Evolutionary conservation across 1,284 basidiomycete genomes (phyloP).

Genomic region (Cutaneotrichosporon dermatis): DNA sequence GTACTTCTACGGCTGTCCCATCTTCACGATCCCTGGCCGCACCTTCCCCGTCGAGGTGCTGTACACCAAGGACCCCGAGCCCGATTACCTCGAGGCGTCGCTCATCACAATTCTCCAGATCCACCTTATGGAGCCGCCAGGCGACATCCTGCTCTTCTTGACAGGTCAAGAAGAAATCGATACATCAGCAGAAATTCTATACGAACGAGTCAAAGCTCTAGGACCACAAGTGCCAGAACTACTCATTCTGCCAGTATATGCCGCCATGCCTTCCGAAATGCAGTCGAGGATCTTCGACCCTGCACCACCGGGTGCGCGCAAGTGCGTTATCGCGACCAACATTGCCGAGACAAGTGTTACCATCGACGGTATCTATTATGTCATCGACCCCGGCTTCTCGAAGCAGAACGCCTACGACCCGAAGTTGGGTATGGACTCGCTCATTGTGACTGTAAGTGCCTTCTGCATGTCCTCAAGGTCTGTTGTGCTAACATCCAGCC

Average conservation of each 20-base stretch:
- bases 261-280: constrained; percentile 93
- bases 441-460: constrained; percentile 69
- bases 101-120: constrained; percentile 99
- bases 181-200: constrained; percentile 92
- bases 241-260: constrained; percentile 94
- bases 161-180: constrained; percentile 99
- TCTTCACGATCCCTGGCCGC: constrained; percentile 98
- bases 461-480: no score
- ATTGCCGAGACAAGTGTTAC: constrained; percentile 98
- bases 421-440: constrained; percentile 93
- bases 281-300: constrained; percentile 97
- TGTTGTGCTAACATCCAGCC: constrained; percentile 50
- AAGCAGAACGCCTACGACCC: constrained; percentile 99
- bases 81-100: constrained; percentile 96
- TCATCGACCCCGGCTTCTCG: constrained; percentile 96
- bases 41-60: constrained; percentile 97
- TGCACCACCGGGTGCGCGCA: constrained; percentile 90
- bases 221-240: constrained; percentile 96
- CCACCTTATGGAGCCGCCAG: constrained; percentile 93
- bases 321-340: constrained; percentile 97
- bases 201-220: constrained; percentile 95
- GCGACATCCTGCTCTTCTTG: constrained; percentile 92
- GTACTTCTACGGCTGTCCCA: constrained; percentile 97
- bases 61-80: constrained; percentile 97
- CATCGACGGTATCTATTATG: constrained; percentile 98